phyloP scores from a whole-genome alignment of 2,329 filamentous ascomycete species.

The Mollisiaceae sp. region DNA sequence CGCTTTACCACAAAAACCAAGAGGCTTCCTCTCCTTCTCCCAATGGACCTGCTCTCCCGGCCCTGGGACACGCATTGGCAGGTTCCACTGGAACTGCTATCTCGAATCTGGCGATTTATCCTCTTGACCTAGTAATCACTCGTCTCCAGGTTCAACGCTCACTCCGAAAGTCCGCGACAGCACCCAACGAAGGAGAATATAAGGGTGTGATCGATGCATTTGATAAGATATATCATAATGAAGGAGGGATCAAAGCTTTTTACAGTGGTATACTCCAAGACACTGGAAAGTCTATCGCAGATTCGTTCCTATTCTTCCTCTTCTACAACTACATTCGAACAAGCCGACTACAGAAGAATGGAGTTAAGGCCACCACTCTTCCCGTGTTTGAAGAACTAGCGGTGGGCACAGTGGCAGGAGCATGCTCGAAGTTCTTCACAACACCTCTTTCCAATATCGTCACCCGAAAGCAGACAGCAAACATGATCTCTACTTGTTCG shows the following conservation, averaged over 20 bases:
- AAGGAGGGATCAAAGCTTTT: constrained; percentile 72
- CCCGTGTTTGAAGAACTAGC: constrained; percentile 73
- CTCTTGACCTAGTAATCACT: constrained; percentile 80
- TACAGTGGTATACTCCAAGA: constrained; percentile 70
- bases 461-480: constrained; percentile 77
- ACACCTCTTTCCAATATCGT: constrained; percentile 84
- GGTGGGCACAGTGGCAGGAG: constrained; percentile 75
- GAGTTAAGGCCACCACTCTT: constrained; percentile 48
- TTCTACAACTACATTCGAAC: constrained; percentile 66
- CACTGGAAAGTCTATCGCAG: constrained; percentile 69
- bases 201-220: constrained; percentile 71
- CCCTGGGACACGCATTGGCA: constrained; percentile 80
- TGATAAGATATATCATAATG: constrained; percentile 69
- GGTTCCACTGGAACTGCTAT: constrained; percentile 80
- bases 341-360: constrained; percentile 47
- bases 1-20: constrained; percentile 44
- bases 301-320: constrained; percentile 87
- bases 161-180: constrained; percentile 47
- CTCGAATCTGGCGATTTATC: constrained; percentile 80
- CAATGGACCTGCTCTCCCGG: constrained; percentile 60
- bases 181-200: constrained; percentile 56
- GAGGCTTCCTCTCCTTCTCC: constrained; percentile 39
- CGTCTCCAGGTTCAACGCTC: constrained; percentile 79
- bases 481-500: constrained; percentile 51
- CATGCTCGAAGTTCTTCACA: constrained; percentile 75